A percentile compares a stretch with the other conserved stretches of the same genome.
These are phyloP conservation scores for Striga hermonthica DNA, from an alignment of 305 asterid genomes.

Conservation along the genomic window DNA sequence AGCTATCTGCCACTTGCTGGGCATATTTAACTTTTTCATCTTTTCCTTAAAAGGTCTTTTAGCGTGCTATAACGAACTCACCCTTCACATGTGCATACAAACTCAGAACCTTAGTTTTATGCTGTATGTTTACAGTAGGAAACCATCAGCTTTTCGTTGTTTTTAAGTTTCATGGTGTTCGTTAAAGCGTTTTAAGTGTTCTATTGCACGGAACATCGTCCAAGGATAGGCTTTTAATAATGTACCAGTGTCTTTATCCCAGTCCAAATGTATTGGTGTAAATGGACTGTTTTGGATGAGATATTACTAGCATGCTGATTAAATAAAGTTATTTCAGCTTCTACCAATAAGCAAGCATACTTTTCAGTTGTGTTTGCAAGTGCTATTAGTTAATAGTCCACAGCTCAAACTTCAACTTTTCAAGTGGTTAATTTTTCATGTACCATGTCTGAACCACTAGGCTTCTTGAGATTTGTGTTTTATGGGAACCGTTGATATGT, in stretches of 20 bases:
- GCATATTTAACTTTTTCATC: constrained; percentile 1
- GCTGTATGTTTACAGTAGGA: not conserved
- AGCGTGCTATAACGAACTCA: not conserved
- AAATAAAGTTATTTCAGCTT: constrained; percentile 3
- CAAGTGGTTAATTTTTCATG: constrained; percentile 19
- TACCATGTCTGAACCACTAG: constrained; percentile 14
- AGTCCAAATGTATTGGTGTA: not conserved
- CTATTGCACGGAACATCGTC: constrained; percentile 17
- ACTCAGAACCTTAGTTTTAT: constrained; percentile 16
- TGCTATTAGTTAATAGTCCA: constrained; percentile 4
- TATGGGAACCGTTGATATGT: constrained; percentile 1
- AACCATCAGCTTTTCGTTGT: constrained; percentile 10
- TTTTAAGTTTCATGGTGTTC: constrained; percentile 9
- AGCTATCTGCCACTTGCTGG: constrained; percentile 6
- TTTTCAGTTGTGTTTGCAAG: constrained; percentile 7
- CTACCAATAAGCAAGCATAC: constrained; percentile 16
- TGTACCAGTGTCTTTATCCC: constrained; percentile 3
- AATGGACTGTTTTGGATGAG: not conserved
- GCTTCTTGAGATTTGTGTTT: not conserved
- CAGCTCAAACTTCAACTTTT: not conserved
- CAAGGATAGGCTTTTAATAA: constrained; percentile 2
- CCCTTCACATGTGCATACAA: not conserved
- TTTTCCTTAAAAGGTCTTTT: not conserved
- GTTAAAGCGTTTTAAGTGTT: constrained; percentile 3
- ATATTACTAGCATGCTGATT: constrained; percentile 1